Percentiles rank a stretch among this genome's conserved stretches.
These are phyloP conservation scores for Obba rivulosa DNA, from an alignment of 768 basidiomycete species.

Conservation along the genomic window DNA sequence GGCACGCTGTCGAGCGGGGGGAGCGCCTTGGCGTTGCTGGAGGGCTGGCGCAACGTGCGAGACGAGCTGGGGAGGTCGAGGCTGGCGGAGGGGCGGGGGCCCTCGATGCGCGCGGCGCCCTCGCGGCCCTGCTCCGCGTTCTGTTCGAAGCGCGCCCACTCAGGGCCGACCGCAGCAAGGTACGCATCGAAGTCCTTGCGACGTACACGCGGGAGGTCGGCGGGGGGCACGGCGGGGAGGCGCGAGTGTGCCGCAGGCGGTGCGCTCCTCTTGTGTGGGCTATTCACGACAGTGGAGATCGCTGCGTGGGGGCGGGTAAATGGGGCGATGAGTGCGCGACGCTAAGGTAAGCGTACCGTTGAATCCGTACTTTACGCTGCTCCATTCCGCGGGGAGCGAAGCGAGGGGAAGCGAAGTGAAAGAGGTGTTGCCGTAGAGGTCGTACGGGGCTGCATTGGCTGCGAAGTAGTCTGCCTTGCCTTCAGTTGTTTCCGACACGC, in stretches of 20 bases:
- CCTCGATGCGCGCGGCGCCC: constrained; percentile 26
- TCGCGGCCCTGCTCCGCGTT: constrained; percentile 28
- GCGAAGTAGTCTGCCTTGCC: constrained; percentile 54
- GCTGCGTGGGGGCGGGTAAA: constrained; percentile 42
- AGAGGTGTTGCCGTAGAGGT: constrained; percentile 39
- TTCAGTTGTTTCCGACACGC: constrained; percentile 68
- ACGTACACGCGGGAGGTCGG: constrained; percentile 74
- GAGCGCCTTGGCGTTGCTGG: constrained; percentile 38
- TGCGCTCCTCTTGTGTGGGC: constrained; percentile 76
- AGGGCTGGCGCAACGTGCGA: constrained; percentile 24
- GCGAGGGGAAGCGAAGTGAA: constrained; percentile 41
- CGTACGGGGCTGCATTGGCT: constrained; percentile 36
- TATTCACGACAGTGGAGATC: constrained; percentile 90
- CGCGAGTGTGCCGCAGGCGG: constrained; percentile 86
- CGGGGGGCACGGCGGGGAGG: constrained; percentile 64
- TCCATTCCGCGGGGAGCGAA: constrained; percentile 63
- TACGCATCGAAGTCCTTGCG: constrained; percentile 85
- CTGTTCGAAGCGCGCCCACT: constrained; percentile 73
- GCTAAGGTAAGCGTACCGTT: constrained; percentile 53
- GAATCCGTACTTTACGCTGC: constrained; percentile 80
- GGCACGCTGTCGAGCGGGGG: constrained; percentile 78
- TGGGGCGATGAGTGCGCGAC: not conserved
- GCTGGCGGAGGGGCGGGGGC: constrained; percentile 7
- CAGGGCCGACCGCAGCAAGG: constrained; percentile 60
- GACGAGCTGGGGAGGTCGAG: constrained; percentile 19